These are phyloP conservation scores for Coniochaeta sp. DNA, from an alignment of 2,329 filamentous ascomycete species.

Conservation along the genomic window DNA sequence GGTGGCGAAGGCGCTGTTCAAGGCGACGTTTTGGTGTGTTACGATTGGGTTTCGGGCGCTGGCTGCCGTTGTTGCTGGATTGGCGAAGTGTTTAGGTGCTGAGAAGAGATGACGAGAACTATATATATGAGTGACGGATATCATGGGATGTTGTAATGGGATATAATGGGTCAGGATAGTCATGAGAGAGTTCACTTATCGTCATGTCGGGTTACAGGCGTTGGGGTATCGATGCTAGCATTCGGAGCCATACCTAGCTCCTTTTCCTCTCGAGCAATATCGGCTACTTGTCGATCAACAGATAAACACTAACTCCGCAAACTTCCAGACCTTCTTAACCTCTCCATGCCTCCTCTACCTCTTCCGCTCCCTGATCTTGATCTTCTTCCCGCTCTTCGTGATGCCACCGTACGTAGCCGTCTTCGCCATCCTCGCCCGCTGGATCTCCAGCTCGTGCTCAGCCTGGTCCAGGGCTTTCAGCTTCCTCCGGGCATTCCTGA, in stretches of 20 bases:
- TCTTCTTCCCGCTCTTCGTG: constrained; percentile 55
- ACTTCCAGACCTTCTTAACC: constrained; percentile 5
- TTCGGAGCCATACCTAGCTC: constrained; percentile 6
- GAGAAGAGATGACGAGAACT: constrained; percentile 27
- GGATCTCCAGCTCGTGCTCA: constrained; percentile 50
- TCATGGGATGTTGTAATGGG: neutral
- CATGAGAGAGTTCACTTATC: neutral
- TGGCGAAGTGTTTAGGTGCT: constrained; percentile 42
- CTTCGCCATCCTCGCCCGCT: constrained; percentile 59
- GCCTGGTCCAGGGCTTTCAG: constrained; percentile 46
- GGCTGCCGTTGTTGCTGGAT: constrained; percentile 39
- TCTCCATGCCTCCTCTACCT: constrained; percentile 28
- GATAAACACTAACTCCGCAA: neutral
- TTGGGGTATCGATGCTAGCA: constrained; percentile 15
- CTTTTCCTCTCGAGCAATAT: neutral
- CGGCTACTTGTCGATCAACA: too few relatives aligned
- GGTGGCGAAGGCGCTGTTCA: constrained; percentile 45
- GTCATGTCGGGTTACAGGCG: constrained; percentile 1
- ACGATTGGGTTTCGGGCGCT: constrained; percentile 49
- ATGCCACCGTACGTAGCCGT: constrained; percentile 51
- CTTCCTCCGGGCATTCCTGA: constrained; percentile 46
- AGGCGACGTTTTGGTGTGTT: constrained; percentile 51
- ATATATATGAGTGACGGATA: constrained; percentile 1
- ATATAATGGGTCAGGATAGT: neutral
- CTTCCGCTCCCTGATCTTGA: constrained; percentile 57